Conservation (phyloP, 257 asterid species). For the Solanum arcanum region DNA sequence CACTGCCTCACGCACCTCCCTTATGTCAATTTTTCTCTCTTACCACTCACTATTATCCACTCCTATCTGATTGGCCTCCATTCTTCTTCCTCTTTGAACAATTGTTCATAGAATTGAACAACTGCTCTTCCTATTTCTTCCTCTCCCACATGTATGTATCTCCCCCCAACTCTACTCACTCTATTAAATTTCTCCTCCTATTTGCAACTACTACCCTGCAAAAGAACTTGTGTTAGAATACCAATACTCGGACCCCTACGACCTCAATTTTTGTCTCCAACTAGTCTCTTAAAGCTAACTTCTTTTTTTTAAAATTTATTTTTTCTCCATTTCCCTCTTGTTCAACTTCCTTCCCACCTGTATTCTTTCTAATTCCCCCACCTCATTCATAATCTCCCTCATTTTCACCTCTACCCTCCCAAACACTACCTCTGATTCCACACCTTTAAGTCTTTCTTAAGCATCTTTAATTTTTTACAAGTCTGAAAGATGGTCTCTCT, state of each 20-base stretch:
- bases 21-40: background rate
- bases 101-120: no score
- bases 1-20: background rate
- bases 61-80: background rate
- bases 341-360: background rate
- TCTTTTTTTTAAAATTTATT: background rate
- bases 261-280: background rate
- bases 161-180: background rate
- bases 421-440: background rate
- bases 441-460: background rate
- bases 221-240: background rate
- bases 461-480: background rate
- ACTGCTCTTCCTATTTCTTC: background rate
- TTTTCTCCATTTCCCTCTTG: background rate
- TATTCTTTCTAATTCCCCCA: background rate
- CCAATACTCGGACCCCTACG: background rate
- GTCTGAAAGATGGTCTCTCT: background rate
- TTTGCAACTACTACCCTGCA: background rate
- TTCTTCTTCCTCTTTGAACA: background rate
- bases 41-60: background rate
- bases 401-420: background rate
- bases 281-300: background rate
- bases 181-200: background rate
- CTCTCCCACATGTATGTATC: background rate
- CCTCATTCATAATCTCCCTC: background rate